Conservation (phyloP, 2,329 filamentous ascomycete genomes). For the Sporothrix curviconia region DNA sequence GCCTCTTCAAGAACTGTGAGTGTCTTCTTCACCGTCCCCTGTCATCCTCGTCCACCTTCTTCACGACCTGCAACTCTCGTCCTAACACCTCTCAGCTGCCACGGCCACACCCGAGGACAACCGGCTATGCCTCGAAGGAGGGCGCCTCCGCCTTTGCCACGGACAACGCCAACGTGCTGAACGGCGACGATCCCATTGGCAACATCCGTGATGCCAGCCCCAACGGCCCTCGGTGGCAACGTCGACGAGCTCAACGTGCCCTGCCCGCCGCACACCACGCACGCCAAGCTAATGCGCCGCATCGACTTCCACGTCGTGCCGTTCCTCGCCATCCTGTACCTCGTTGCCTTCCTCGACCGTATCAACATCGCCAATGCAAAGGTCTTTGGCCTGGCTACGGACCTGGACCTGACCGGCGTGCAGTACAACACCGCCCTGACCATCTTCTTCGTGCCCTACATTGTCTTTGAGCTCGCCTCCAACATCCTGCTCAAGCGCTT, state of each 20-base stretch:
- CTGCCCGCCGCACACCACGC: constrained; percentile 51
- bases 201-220: neutral
- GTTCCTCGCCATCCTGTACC: constrained; percentile 64
- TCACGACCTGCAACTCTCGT: neutral
- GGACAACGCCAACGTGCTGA: constrained; percentile 1
- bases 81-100: neutral
- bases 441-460: constrained; percentile 77
- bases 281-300: constrained; percentile 59
- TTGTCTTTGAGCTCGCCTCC: constrained; percentile 64
- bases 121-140: constrained; percentile 4
- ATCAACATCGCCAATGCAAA: constrained; percentile 77
- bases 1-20: constrained; percentile 9
- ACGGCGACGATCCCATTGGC: constrained; percentile 3
- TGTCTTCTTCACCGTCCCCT: neutral
- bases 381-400: constrained; percentile 55
- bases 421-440: constrained; percentile 64
- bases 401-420: constrained; percentile 52
- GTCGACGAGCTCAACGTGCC: constrained; percentile 24
- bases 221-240: constrained; percentile 15
- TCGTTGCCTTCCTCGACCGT: constrained; percentile 63
- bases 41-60: too few species aligned
- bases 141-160: neutral
- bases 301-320: constrained; percentile 68
- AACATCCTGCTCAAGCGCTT: constrained; percentile 65
- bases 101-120: constrained; percentile 6